Conservation (phyloP, 306 rosid genomes). For the Fragaria nilgerrensis region DNA sequence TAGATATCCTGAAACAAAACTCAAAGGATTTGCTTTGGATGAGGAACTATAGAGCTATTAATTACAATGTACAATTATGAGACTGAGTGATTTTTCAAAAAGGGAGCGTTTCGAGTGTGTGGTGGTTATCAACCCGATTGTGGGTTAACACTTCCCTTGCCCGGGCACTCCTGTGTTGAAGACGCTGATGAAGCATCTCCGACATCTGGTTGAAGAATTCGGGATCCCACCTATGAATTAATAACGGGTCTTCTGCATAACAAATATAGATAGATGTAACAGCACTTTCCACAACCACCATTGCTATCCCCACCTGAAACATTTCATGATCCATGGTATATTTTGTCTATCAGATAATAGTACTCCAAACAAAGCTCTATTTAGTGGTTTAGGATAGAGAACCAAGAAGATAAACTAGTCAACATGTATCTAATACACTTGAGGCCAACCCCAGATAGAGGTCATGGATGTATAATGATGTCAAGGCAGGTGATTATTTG, state of each 20-base stretch:
- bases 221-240: slow-evolving; percentile 90
- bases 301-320: slow-evolving; percentile 88
- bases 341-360: background rate
- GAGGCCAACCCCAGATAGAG: background rate
- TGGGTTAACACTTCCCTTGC: slow-evolving; percentile 64
- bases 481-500: background rate
- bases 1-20: background rate
- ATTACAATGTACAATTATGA: slow-evolving; percentile 13
- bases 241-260: slow-evolving; percentile 92
- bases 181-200: slow-evolving; percentile 88
- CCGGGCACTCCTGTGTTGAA: slow-evolving; percentile 82
- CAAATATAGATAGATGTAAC: slow-evolving; percentile 94
- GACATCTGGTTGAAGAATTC: slow-evolving; percentile 93
- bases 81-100: slow-evolving; percentile 7
- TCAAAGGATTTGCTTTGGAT: slow-evolving; percentile 4
- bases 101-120: slow-evolving; percentile 26
- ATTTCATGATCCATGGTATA: background rate
- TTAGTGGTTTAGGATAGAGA: background rate
- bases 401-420: background rate
- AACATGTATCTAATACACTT: background rate
- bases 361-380: background rate
- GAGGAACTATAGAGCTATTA: slow-evolving; percentile 9
- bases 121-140: slow-evolving; percentile 45
- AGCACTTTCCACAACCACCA: slow-evolving; percentile 97
- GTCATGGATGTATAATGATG: background rate